Evolutionary conservation across 257 asterid genomes (phyloP), one percentile per base, ranked within the genome.

Genomic region (Solanum piurae): DNA sequence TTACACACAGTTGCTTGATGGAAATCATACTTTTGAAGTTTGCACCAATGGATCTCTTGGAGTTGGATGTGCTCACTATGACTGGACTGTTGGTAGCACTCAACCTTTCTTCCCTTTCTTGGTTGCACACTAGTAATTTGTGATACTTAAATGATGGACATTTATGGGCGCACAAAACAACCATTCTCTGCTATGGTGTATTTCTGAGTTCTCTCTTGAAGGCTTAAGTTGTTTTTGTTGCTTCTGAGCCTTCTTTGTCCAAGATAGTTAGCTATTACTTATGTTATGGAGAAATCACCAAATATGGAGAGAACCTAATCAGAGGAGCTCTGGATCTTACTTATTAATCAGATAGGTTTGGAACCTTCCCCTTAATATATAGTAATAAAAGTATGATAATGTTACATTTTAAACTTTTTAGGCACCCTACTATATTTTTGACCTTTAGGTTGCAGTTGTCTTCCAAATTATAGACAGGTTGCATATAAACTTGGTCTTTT

Each of bases 31-130:
- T 14, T 94, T 96, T 68, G 94, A 92, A 90, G 98, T 88, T 88
- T 96, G 98, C 96, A 87, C 94, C 25, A 83, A 90, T 8, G 91
- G 93, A 38, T 68, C 93, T 27, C 91, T n/a, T 6, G 94, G 93
- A 89, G 91, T 86, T 71, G 94, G 94, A 89, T 96, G 99, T 89
- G 49, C 95, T 20, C 86, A 77, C 91, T 94, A 95, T 87, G 85
- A 94, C 88, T 96, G 99, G 99, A 93, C 94, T 25, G 86, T 96
- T 90, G 99, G 99, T 96, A 68, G 89, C 88, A 40, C 79, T 76
- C 84, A 44, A 76, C 88, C 80, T 89, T 88, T 64, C 9, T 83
- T 36, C 79, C 55, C 89, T n/a, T 84, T 64, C 16, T 79, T 44
- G 27, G 66, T 79, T 3, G 9, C 3, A 44, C 62, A 25, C 64